Evolutionary conservation across 2,329 filamentous ascomycete species (phyloP).

Genomic region (Anthostomella pinea): DNA sequence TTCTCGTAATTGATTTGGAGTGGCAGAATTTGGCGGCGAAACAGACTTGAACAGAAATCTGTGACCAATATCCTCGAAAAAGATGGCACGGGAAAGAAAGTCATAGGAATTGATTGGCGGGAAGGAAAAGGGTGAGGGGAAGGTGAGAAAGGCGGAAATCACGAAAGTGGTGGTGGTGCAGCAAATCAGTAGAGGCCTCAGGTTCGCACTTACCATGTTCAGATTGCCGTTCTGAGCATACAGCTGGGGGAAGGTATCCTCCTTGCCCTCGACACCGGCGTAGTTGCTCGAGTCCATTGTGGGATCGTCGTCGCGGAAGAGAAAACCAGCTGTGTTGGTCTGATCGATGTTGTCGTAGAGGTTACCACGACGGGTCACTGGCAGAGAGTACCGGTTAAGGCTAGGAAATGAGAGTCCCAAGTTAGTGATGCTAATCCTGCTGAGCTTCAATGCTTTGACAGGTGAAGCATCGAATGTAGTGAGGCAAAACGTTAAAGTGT

Average conservation of each 20-base stretch:
- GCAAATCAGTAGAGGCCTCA: not conserved
- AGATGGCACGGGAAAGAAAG: not conserved
- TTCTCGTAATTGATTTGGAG: conserved; percentile 4
- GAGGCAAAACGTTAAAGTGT: too few relatives aligned
- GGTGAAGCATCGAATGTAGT: too few relatives aligned
- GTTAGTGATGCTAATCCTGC: conserved; percentile 12
- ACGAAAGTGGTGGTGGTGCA: not conserved
- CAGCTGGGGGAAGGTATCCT: conserved; percentile 85
- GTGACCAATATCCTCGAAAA: not conserved
- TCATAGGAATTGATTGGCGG: too few relatives aligned
- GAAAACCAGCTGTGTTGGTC: conserved; percentile 79
- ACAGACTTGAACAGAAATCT: not conserved
- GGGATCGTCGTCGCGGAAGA: conserved; percentile 77
- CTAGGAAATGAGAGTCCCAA: conserved; percentile 42
- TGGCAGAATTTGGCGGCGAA: conserved; percentile 9
- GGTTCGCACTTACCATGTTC: conserved; percentile 48
- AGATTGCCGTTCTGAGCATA: conserved; percentile 58
- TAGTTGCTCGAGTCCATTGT: conserved; percentile 64
- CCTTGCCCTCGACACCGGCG: conserved; percentile 67
- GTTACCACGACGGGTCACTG: conserved; percentile 70
- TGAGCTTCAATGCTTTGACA: not conserved
- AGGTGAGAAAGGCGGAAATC: not conserved
- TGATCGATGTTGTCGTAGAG: conserved; percentile 72
- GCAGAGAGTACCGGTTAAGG: conserved; percentile 90
- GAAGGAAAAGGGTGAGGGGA: conserved; percentile 2